Base-by-base conservation (phyloP, 805 yeast genomes). In the Cyberlindnera maclurae region DNA sequence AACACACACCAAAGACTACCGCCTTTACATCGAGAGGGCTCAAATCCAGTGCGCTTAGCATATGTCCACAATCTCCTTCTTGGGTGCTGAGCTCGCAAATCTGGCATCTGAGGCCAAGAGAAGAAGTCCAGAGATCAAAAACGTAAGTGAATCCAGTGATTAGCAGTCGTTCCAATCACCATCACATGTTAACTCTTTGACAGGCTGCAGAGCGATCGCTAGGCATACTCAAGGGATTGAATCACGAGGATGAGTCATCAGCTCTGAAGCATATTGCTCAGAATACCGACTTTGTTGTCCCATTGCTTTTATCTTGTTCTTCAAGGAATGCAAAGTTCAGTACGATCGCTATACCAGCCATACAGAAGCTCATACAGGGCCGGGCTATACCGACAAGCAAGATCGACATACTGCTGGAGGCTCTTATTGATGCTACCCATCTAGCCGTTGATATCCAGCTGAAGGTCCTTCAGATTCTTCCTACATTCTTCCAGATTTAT, bases 371-470 rank as follows among this genome's bases (percentile, higher is more conserved):
- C 37, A 73, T 84, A 6, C 58, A 71, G 15, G 51, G 66, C n/a
- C 58, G 63, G 8, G 70, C 79, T 3, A 62, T 90, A 10, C 79
- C 89, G 0, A 61, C 65, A 1, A 61, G 65, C 3, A 68, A 75
- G 33, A 51, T 80, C 15, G 68, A 67, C 15, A 71, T 71, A 5
- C 67, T 90, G 6, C 61, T 90, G 15, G 81, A 76, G 29, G 79
- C 88, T 0, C 67, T 87, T 26, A 67, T 70, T 26, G 89, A 84
- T 41, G 85, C 94, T 0, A 75, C 90, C 0, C 79, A 78, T 50
- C 64, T 83, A 12, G 83, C 93, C 0, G 68, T 76, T 18, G 97
- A 89, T 31, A 81, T 86, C 33, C 97, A 90, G 59, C 69, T 93
- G 45, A 85, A 88, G 54, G 79, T 88, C 11, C 62, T 90, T 29